A percentile compares a stretch with the other conserved stretches of the same genome.
Evolutionary conservation across 2,329 filamentous ascomycete species (phyloP).

Genomic region (Penicillium sumatraense): DNA sequence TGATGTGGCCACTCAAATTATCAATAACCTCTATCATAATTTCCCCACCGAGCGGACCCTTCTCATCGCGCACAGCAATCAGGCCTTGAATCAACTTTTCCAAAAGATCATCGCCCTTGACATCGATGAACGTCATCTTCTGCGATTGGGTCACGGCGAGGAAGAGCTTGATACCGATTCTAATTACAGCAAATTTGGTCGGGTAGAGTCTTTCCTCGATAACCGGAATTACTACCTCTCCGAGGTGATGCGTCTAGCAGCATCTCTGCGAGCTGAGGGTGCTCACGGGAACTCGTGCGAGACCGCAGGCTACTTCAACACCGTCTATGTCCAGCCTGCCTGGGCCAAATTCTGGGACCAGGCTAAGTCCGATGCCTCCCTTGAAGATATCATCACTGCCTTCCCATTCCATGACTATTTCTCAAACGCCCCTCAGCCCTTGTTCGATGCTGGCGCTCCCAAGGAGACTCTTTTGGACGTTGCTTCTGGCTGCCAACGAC

Average conservation of each 20-base stretch:
- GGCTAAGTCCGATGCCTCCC: constrained; percentile 60
- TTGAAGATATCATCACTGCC: constrained; percentile 66
- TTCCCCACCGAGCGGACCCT: constrained; percentile 91
- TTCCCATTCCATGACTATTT: constrained; percentile 94
- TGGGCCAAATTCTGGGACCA: constrained; percentile 84
- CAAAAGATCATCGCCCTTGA: constrained; percentile 96
- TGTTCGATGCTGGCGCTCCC: constrained; percentile 72
- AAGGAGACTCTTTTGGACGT: constrained; percentile 74
- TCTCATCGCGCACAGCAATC: constrained; percentile 94
- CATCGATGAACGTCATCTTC: constrained; percentile 91
- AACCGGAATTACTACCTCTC: constrained; percentile 77
- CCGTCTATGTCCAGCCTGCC: constrained; percentile 83
- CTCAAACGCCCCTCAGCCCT: constrained; percentile 79
- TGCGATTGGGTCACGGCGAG: constrained; percentile 92
- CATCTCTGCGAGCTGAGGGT: constrained; percentile 82
- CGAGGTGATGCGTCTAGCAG: constrained; percentile 85
- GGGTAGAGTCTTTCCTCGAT: constrained; percentile 93
- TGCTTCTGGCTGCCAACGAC: constrained; percentile 81
- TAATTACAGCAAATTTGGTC: constrained; percentile 91
- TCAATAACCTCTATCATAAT: constrained; percentile 98
- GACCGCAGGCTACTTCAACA: constrained; percentile 95
- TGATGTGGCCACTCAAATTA: constrained; percentile 98
- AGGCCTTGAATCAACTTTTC: constrained; percentile 95
- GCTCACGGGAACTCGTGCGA: constrained; percentile 97
- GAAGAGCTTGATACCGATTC: constrained; percentile 86